These are phyloP conservation scores for Halophytophthora polymorphica DNA, from an alignment of 352 stramenopile species.

Conservation along the genomic window DNA sequence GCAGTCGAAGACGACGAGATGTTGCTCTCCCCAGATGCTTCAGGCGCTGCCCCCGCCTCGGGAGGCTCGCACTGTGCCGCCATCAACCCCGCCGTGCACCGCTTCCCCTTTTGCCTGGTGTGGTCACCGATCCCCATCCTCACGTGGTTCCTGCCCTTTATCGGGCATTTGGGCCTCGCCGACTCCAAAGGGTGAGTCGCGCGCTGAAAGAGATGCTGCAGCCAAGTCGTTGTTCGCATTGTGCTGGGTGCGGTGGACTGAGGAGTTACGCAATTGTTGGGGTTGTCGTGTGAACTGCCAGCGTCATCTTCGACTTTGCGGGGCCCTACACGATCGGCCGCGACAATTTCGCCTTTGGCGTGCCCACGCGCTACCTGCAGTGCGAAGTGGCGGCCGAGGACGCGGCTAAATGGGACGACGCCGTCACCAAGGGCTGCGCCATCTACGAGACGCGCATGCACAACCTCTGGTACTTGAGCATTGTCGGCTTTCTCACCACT, in stretches of 20 bases:
- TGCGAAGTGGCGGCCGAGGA: slow-evolving; percentile 43
- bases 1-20: slow-evolving; percentile 13
- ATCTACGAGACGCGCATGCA: slow-evolving; percentile 95
- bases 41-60: slow-evolving; percentile 1
- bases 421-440: slow-evolving; percentile 82
- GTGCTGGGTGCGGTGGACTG: background rate
- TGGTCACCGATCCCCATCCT: slow-evolving; percentile 90
- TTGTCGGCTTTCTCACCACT: background rate
- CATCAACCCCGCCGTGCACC: slow-evolving; percentile 37
- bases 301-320: slow-evolving; percentile 95
- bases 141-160: slow-evolving; percentile 94
- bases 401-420: slow-evolving; percentile 87
- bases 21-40: slow-evolving; percentile 11
- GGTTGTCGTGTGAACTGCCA: slow-evolving; percentile 20
- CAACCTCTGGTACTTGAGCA: slow-evolving; percentile 83
- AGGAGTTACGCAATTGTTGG: slow-evolving; percentile 1
- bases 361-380: slow-evolving; percentile 88
- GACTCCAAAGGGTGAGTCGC: slow-evolving; percentile 70
- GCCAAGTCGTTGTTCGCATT: background rate
- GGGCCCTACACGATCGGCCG: slow-evolving; percentile 91
- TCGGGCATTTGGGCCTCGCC: slow-evolving; percentile 94
- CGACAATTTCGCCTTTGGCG: slow-evolving; percentile 87
- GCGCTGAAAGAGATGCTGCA: background rate
- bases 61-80: slow-evolving; percentile 1
- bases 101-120: slow-evolving; percentile 91